Conservation (phyloP, 495 filamentous ascomycete genomes). For the Penicillium pancosmium region DNA sequence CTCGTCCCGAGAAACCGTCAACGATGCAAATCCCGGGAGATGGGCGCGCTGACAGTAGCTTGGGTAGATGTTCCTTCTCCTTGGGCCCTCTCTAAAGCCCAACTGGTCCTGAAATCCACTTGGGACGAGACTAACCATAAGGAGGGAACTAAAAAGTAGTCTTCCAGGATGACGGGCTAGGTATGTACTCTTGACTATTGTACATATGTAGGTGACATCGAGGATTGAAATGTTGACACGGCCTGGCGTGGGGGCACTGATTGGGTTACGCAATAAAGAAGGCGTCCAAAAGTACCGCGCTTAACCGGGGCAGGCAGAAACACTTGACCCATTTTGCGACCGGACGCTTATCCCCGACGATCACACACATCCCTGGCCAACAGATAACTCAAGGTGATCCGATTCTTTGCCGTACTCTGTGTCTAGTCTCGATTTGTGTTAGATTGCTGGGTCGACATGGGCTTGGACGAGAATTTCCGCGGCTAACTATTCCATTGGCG, state of each 20-base stretch:
- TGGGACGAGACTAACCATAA: neutral
- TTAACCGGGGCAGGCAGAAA: constrained; percentile 20
- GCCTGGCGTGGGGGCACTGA: constrained; percentile 2
- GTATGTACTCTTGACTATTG: neutral
- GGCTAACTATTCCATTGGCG: neutral
- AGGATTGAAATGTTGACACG: neutral
- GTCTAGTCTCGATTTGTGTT: constrained; percentile 24
- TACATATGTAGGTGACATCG: constrained; percentile 1
- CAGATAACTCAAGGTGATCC: neutral
- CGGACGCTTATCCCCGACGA: constrained; percentile 5
- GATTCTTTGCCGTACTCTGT: neutral
- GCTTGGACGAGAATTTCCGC: neutral
- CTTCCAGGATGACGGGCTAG: neutral
- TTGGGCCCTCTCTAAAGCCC: constrained; percentile 13
- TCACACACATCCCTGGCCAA: constrained; percentile 3
- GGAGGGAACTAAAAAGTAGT: neutral
- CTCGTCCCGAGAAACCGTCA: constrained; percentile 2
- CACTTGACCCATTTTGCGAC: constrained; percentile 20
- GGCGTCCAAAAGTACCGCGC: constrained; percentile 25
- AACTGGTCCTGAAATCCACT: constrained; percentile 1
- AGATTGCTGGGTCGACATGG: constrained; percentile 4
- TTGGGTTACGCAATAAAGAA: constrained; percentile 14
- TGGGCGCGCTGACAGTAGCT: constrained; percentile 28
- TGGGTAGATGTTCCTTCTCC: constrained; percentile 26
- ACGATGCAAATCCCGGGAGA: constrained; percentile 27